Conservation (phyloP, 1,284 basidiomycete genomes). For the Pseudozyma sp. region DNA sequence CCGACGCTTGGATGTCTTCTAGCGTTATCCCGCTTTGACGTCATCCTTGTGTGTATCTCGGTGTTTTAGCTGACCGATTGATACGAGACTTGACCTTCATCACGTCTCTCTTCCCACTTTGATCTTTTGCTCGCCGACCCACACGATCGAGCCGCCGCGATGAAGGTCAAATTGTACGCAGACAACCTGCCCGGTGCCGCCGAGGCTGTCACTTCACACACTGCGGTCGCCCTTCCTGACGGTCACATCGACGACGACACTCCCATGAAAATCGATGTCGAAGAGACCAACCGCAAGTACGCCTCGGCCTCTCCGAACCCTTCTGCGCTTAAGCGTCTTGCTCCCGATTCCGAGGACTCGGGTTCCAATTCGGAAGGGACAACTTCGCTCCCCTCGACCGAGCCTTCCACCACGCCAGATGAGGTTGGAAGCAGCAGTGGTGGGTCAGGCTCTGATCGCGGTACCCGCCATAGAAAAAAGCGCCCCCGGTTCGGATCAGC, state of each 20-base stretch:
- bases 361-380: constrained; percentile 38
- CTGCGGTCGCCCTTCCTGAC: background rate
- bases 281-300: constrained; percentile 40
- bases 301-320: constrained; percentile 26
- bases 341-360: constrained; percentile 31
- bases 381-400: constrained; percentile 36
- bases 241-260: constrained; percentile 3
- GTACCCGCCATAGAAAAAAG: constrained; percentile 14
- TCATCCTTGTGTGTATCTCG: constrained; percentile 22
- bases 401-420: constrained; percentile 41
- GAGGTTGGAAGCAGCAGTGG: constrained; percentile 27
- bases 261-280: constrained; percentile 37
- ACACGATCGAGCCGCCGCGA: background rate
- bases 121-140: background rate
- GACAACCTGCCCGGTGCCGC: background rate
- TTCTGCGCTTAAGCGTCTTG: constrained; percentile 37
- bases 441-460: constrained; percentile 8
- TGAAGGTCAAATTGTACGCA: constrained; percentile 14
- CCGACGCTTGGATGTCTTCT: constrained; percentile 12
- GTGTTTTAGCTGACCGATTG: constrained; percentile 54
- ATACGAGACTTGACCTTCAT: constrained; percentile 25
- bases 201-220: background rate
- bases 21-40: constrained; percentile 15
- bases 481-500: constrained; percentile 20
- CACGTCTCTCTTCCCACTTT: constrained; percentile 7